Percentiles rank a stretch among this genome's conserved stretches.
Conservation (phyloP, 164 flowering plant species). For the Liquidambar formosana region DNA sequence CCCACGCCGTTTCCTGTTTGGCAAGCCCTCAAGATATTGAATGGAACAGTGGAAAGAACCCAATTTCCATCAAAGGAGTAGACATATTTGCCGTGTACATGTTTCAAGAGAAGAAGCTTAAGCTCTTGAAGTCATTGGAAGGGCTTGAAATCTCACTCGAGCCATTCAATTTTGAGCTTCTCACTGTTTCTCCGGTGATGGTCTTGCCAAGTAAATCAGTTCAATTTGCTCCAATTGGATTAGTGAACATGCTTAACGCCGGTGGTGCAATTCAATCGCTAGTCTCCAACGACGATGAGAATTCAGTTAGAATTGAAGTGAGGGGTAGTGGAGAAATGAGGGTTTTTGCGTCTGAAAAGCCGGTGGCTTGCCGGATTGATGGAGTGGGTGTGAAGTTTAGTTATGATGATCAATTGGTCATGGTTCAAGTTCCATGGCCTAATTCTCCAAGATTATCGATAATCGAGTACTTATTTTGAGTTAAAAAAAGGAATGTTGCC, state of each 20-base stretch:
- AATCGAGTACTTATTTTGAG: constrained; percentile 46
- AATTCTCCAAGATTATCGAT: constrained; percentile 31
- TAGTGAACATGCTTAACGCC: constrained; percentile 75
- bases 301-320: constrained; percentile 41
- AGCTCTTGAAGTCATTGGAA: constrained; percentile 36
- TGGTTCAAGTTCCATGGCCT: constrained; percentile 60
- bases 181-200: constrained; percentile 60
- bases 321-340: constrained; percentile 66
- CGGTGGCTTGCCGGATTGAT: constrained; percentile 39
- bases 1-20: constrained; percentile 29
- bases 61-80: constrained; percentile 38
- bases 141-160: constrained; percentile 43
- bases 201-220: constrained; percentile 22
- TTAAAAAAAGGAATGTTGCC: no score
- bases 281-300: constrained; percentile 18
- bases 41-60: constrained; percentile 51
- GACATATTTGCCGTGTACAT: constrained; percentile 51
- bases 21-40: constrained; percentile 53
- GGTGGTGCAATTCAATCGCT: constrained; percentile 65
- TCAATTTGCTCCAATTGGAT: constrained; percentile 74
- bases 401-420: constrained; percentile 49
- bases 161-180: constrained; percentile 60
- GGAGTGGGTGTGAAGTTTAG: constrained; percentile 41
- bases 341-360: constrained; percentile 54
- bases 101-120: constrained; percentile 41